A percentile compares a stretch with the other conserved stretches of the same genome.
phyloP scores from a whole-genome alignment of 1,139 yeast genomes.

The Pichia sp. region DNA sequence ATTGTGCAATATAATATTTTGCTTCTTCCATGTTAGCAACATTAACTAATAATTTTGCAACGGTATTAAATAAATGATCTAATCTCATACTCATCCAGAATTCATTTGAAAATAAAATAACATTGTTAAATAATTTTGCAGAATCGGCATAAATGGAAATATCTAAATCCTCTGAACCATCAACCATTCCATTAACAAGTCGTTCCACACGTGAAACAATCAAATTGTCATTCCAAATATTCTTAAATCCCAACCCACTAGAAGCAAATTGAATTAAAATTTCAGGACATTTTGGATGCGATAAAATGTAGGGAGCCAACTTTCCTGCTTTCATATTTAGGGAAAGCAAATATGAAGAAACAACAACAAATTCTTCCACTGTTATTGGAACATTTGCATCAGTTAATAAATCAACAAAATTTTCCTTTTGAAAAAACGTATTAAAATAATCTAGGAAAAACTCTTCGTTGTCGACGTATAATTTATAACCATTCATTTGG shows the following conservation, averaged over 20 bases:
- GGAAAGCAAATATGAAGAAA: slow-evolving; percentile 15
- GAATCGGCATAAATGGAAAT: slow-evolving; percentile 20
- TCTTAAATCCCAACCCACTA: slow-evolving; percentile 16
- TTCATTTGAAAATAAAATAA: slow-evolving; percentile 20
- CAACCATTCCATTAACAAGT: slow-evolving; percentile 27
- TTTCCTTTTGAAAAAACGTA: slow-evolving; percentile 17
- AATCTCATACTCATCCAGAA: slow-evolving; percentile 24
- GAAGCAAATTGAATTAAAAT: slow-evolving; percentile 29
- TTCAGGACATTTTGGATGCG: slow-evolving; percentile 17
- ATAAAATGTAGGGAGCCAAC: slow-evolving; percentile 16
- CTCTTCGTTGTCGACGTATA: slow-evolving; percentile 35
- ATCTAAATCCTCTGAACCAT: slow-evolving; percentile 17
- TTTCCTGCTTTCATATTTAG: slow-evolving; percentile 8
- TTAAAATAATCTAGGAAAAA: slow-evolving; percentile 31
- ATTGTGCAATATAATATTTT: slow-evolving; percentile 30
- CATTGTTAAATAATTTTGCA: slow-evolving; percentile 16
- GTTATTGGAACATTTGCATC: slow-evolving; percentile 8
- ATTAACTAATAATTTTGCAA: slow-evolving; percentile 8
- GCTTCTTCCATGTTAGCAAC: slow-evolving; percentile 29
- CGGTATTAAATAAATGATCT: slow-evolving; percentile 8
- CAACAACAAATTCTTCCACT: slow-evolving; percentile 18
- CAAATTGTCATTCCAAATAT: slow-evolving; percentile 20
- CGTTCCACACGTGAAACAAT: slow-evolving; percentile 17
- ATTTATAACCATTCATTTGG: slow-evolving; percentile 36
- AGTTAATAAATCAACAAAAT: slow-evolving; percentile 15